A percentile compares a stretch with the other conserved stretches of the same genome.
Evolutionary conservation across 768 basidiomycete genomes (phyloP).

Genomic region (Stropharia rugosoannulata): DNA sequence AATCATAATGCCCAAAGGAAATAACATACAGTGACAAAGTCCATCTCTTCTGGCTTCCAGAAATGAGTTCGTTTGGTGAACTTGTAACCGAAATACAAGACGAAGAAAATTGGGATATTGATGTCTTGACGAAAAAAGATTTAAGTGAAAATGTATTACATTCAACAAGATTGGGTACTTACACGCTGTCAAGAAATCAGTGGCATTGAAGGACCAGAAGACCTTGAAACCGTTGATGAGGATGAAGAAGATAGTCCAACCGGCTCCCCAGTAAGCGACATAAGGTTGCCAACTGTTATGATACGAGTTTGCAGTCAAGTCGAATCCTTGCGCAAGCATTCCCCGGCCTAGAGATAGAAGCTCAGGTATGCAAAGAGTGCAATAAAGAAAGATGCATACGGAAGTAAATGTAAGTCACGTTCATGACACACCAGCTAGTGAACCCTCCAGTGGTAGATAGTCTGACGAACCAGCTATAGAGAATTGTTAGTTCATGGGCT

Average conservation of each 20-base stretch:
- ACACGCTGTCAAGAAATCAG: slow-evolving; percentile 48
- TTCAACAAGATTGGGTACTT: slow-evolving; percentile 10
- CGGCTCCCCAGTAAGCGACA: slow-evolving; percentile 67
- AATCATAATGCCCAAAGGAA: background rate
- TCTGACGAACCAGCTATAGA: slow-evolving; percentile 63
- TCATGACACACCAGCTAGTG: slow-evolving; percentile 66
- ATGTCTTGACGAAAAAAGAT: slow-evolving; percentile 29
- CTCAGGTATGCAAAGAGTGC: background rate
- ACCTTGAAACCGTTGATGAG: slow-evolving; percentile 52
- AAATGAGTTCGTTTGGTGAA: slow-evolving; percentile 36
- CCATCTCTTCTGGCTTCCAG: slow-evolving; percentile 66
- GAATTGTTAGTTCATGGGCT: background rate
- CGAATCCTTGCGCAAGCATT: slow-evolving; percentile 61
- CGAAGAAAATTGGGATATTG: slow-evolving; percentile 46
- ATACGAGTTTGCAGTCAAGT: slow-evolving; percentile 63
- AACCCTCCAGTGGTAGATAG: slow-evolving; percentile 69
- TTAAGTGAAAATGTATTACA: background rate
- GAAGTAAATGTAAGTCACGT: slow-evolving; percentile 72
- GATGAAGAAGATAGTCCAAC: slow-evolving; percentile 64
- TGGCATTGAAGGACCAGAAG: slow-evolving; percentile 61
- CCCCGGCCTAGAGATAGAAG: slow-evolving; percentile 47
- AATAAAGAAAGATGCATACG: slow-evolving; percentile 36
- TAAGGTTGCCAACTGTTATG: slow-evolving; percentile 63
- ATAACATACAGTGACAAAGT: slow-evolving; percentile 62
- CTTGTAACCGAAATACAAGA: slow-evolving; percentile 46